A percentile compares a stretch with the other conserved stretches of the same genome.
Conservation (phyloP, 2,329 filamentous ascomycete species). For the Harringtonia lauricola region DNA sequence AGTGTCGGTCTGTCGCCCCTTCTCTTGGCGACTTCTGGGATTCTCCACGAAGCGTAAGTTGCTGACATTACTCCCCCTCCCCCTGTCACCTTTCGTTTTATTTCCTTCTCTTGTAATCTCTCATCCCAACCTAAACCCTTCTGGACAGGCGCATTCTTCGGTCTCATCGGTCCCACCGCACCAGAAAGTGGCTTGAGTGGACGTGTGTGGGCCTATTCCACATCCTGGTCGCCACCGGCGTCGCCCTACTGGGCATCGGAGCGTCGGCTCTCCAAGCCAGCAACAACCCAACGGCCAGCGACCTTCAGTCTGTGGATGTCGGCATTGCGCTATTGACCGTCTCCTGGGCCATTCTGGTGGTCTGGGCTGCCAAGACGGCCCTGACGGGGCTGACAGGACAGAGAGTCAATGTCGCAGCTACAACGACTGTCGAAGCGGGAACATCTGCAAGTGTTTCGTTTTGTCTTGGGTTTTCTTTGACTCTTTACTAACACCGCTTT, state of each 20-base stretch:
- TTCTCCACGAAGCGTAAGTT: not conserved
- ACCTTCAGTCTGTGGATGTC: not conserved
- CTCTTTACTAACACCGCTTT: not conserved
- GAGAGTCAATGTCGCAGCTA: not conserved
- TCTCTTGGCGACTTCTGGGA: not conserved
- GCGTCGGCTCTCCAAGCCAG: not conserved
- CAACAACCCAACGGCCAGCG: not conserved
- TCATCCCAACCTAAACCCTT: too few species aligned
- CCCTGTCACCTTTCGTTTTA: too few species aligned
- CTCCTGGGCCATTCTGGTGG: not conserved
- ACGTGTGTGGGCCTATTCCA: not conserved
- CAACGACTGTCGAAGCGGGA: not conserved
- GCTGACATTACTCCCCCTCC: too few species aligned
- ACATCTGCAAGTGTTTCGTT: not conserved
- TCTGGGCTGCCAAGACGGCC: not conserved
- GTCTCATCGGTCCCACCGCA: not conserved
- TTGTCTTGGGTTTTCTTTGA: too few species aligned
- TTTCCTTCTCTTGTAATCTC: too few species aligned
- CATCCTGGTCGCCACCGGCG: not conserved
- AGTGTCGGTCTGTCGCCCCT: not conserved
- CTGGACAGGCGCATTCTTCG: not conserved
- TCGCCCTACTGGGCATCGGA: not conserved
- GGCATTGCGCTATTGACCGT: not conserved
- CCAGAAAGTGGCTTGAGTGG: not conserved
- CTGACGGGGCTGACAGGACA: too few species aligned